Evolutionary conservation across 768 basidiomycete genomes (phyloP).

Genomic region (Epithele typhae): DNA sequence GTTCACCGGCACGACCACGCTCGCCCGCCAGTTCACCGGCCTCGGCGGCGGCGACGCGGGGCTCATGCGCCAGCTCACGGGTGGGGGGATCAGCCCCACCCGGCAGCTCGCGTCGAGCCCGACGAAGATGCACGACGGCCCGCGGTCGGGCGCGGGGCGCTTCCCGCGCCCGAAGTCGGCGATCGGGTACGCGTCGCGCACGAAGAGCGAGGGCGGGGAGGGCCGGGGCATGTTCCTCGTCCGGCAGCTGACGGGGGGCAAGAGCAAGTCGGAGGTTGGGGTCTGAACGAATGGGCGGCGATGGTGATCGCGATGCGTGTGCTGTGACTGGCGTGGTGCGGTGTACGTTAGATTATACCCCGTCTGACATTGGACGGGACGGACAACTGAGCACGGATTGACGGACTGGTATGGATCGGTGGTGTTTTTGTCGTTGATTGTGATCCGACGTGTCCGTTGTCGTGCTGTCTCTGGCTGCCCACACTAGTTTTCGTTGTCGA

Average conservation of each 20-base stretch:
- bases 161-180: constrained; percentile 73
- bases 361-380: too few relatives aligned
- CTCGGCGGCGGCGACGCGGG: constrained; percentile 36
- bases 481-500: too few relatives aligned
- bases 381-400: too few relatives aligned
- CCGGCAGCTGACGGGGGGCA: constrained; percentile 69
- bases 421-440: too few relatives aligned
- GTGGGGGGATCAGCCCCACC: constrained; percentile 62
- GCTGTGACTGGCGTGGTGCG: too few relatives aligned
- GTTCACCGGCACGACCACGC: constrained; percentile 64
- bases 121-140: constrained; percentile 58
- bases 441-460: too few relatives aligned
- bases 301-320: too few relatives aligned
- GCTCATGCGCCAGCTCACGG: constrained; percentile 55
- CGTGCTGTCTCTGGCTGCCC: too few relatives aligned
- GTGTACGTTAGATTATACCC: too few relatives aligned
- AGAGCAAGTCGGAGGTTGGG: constrained; percentile 13
- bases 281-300: too few relatives aligned
- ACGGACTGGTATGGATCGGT: too few relatives aligned
- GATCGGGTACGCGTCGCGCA: constrained; percentile 54
- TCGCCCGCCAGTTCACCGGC: constrained; percentile 74
- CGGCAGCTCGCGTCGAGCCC: constrained; percentile 64
- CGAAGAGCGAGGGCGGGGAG: constrained; percentile 45
- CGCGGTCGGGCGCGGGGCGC: constrained; percentile 34
- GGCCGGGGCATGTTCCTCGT: constrained; percentile 74